A percentile compares a stretch with the other conserved stretches of the same genome.
phyloP scores from a whole-genome alignment of 2,329 filamentous ascomycete species.

The Pleomassaria siparia region DNA sequence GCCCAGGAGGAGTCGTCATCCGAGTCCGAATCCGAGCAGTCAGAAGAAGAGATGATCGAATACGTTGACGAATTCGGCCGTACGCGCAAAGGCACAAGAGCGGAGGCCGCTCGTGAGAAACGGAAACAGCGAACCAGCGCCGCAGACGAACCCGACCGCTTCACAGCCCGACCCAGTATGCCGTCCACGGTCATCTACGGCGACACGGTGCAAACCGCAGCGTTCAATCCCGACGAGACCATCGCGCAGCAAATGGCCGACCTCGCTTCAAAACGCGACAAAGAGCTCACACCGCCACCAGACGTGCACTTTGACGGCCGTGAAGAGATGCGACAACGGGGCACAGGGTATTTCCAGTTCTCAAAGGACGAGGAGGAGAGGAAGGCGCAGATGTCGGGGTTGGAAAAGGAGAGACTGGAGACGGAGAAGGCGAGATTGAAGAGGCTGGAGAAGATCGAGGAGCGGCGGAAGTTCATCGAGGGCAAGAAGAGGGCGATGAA shows the following conservation, averaged over 20 bases:
- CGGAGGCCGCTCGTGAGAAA: slow-evolving; percentile 66
- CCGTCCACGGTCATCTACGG: slow-evolving; percentile 78
- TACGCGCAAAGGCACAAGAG: slow-evolving; percentile 69
- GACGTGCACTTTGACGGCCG: slow-evolving; percentile 83
- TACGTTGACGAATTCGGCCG: slow-evolving; percentile 92
- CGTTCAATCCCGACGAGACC: slow-evolving; percentile 74
- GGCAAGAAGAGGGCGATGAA: slow-evolving; percentile 65
- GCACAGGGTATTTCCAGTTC: slow-evolving; percentile 90
- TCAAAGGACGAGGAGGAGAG: slow-evolving; percentile 69
- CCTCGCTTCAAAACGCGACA: slow-evolving; percentile 75
- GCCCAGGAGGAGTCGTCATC: slow-evolving; percentile 41
- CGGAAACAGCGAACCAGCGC: slow-evolving; percentile 58
- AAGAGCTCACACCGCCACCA: slow-evolving; percentile 76
- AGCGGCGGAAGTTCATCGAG: slow-evolving; percentile 57
- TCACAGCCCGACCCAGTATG: slow-evolving; percentile 66
- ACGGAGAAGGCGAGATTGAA: slow-evolving; percentile 66
- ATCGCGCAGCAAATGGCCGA: slow-evolving; percentile 71
- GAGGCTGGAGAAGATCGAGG: slow-evolving; percentile 58
- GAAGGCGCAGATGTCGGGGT: slow-evolving; percentile 72
- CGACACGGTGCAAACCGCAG: slow-evolving; percentile 78
- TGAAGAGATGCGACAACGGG: slow-evolving; percentile 81
- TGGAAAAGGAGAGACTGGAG: slow-evolving; percentile 66
- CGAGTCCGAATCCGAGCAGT: slow-evolving; percentile 36
- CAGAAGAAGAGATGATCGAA: slow-evolving; percentile 70
- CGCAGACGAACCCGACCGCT: slow-evolving; percentile 64